phyloP scores from a whole-genome alignment of 805 yeast species.

The Maudiozyma pseudohumilis region DNA sequence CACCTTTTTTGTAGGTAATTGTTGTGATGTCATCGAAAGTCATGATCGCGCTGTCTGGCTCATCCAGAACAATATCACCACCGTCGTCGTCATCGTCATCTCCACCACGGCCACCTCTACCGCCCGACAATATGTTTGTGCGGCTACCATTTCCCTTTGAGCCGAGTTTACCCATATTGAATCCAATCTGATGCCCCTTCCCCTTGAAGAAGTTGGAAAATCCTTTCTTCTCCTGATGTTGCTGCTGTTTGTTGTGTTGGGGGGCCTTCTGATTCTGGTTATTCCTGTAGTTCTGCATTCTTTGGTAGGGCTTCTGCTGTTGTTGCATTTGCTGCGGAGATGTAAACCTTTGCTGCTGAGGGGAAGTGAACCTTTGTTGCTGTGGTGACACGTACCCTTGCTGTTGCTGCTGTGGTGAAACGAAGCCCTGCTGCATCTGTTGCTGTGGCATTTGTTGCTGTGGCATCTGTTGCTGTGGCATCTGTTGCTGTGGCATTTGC shows the following conservation, averaged over 20 bases:
- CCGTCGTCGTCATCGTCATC: constrained; percentile 33
- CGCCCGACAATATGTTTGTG: constrained; percentile 3
- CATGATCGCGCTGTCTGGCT: constrained; percentile 31
- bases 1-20: constrained; percentile 54
- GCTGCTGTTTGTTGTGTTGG: constrained; percentile 12
- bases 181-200: constrained; percentile 7
- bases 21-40: constrained; percentile 59
- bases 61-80: constrained; percentile 28
- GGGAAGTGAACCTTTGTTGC: constrained; percentile 1
- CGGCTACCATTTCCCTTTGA: constrained; percentile 1
- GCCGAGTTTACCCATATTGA: background rate
- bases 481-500: constrained; percentile 4
- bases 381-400: constrained; percentile 2
- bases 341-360: constrained; percentile 3
- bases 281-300: constrained; percentile 5
- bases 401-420: constrained; percentile 3
- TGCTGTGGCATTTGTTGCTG: constrained; percentile 7
- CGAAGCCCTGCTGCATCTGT: background rate
- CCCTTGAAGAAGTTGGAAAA: constrained; percentile 20
- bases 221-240: constrained; percentile 10
- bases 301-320: constrained; percentile 7
- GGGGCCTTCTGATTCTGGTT: constrained; percentile 3
- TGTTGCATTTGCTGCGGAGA: constrained; percentile 6
- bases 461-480: constrained; percentile 8
- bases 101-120: constrained; percentile 21